Evolutionary conservation across 306 rosid genomes (phyloP).

Genomic region (Corylus heterophylla): DNA sequence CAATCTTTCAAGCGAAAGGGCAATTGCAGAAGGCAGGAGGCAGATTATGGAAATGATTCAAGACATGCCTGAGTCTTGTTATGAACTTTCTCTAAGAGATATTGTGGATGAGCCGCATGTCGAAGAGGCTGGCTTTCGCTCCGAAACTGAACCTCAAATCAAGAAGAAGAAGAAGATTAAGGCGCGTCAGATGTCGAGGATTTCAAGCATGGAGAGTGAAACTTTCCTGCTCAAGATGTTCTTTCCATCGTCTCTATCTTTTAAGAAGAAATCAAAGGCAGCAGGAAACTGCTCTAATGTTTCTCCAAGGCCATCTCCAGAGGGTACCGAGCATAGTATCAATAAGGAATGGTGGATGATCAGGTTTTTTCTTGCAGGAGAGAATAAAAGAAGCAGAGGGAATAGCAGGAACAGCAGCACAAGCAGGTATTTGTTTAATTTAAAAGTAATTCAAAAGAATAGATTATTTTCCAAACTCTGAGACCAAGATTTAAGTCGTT

Average conservation of each 20-base stretch:
- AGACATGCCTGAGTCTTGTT: conserved; percentile 57
- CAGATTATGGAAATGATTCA: conserved; percentile 57
- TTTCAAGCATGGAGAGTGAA: conserved; percentile 61
- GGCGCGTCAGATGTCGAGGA: conserved; percentile 42
- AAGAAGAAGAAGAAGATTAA: conserved; percentile 29
- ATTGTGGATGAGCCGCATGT: conserved; percentile 45
- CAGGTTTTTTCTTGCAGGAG: conserved; percentile 21
- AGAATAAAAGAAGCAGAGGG: conserved; percentile 25
- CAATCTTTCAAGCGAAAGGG: conserved; percentile 34
- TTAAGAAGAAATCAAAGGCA: conserved; percentile 48
- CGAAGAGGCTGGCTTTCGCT: conserved; percentile 13
- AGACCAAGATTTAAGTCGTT: background rate
- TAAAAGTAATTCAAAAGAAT: background rate
- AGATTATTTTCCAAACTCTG: background rate
- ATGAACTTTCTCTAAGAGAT: conserved; percentile 72
- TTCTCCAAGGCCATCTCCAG: conserved; percentile 27
- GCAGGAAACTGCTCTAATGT: conserved; percentile 38
- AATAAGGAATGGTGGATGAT: conserved; percentile 34
- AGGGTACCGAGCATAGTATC: conserved; percentile 21
- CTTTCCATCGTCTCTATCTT: conserved; percentile 55
- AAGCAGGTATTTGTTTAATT: conserved; percentile 42
- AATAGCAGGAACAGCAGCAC: conserved; percentile 22
- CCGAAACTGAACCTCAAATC: conserved; percentile 16
- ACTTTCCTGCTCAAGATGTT: conserved; percentile 59
- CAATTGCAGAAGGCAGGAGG: conserved; percentile 48